Evolutionary conservation across 805 yeast genomes (phyloP), one percentile per base, ranked within the genome.

Genomic region (Wickerhamomyces xylosicus): DNA sequence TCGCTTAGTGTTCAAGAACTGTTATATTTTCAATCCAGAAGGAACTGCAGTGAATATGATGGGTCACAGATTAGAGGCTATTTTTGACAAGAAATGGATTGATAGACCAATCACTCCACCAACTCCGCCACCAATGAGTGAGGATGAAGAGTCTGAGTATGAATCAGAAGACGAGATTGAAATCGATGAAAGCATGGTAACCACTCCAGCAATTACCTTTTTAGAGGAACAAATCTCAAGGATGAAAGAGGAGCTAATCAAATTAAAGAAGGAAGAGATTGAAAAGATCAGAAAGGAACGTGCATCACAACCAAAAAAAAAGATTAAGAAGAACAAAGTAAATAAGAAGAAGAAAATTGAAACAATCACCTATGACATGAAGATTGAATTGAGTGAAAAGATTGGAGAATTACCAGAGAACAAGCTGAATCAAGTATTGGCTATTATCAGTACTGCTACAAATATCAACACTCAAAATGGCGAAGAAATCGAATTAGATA

Each of bases 401-500:
- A 89, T 92, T 57, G 78, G 80, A 38, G 78, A 77, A 42, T 63
- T 79, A 46, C 74, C 86, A 34, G 94, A 87, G 47, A 77, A 80
- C 59, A 85, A 85, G 63, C 66, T 90, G 50, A 84, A 80, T 49
- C 81, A 83, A 43, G 95, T 87, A 27, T 72, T 90, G 45, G 76
- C 82, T 37, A 86, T 92, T 45, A 86, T 92, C 48, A 82, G 82
- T 54, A 92, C 84, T 58, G 70, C 79, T 38, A 67, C 79, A 72
- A 83, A 74, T 44, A 67, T 72, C 49, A 71, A 59, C 50, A 66
- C 54, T 48, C 61, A 56, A 50, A 72, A 69, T 42, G 90, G 86
- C 51, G 97, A 90, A 41, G 97, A 92, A 65, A 92, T 92, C 44
- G 98, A 92, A 66, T 71, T 92, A 43, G 98, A 92, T 61, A 83